A percentile compares a stretch with the other conserved stretches of the same genome.
Conservation (phyloP, 2,329 filamentous ascomycete genomes). For the Apiospora koreana region DNA sequence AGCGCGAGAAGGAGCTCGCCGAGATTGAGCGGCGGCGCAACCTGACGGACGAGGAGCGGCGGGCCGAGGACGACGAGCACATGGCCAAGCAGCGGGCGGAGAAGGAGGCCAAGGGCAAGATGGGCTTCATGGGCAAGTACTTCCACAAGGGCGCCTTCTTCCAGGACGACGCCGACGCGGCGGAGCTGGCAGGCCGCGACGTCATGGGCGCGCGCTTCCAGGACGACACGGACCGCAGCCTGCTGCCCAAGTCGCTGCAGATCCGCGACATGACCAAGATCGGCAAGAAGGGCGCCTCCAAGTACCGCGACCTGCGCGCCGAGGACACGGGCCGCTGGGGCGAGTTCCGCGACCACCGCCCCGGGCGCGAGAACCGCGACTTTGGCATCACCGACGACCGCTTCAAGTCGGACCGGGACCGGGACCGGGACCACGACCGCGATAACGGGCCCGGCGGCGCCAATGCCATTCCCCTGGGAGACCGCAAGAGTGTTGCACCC, state of each 20-base stretch:
- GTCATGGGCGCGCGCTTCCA: slow-evolving; percentile 82
- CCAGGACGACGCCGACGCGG: slow-evolving; percentile 74
- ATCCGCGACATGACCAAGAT: slow-evolving; percentile 91
- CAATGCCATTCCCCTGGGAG: slow-evolving; percentile 70
- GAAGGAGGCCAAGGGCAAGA: slow-evolving; percentile 74
- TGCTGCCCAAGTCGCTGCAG: slow-evolving; percentile 89
- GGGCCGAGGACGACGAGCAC: slow-evolving; percentile 79
- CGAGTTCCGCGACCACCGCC: slow-evolving; percentile 55
- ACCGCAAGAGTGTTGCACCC: slow-evolving; percentile 45
- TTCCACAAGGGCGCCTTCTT: slow-evolving; percentile 97
- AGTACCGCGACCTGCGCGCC: slow-evolving; percentile 82
- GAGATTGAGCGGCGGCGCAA: slow-evolving; percentile 88
- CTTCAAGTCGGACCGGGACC: slow-evolving; percentile 65
- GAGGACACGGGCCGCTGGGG: slow-evolving; percentile 94
- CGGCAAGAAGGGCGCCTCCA: slow-evolving; percentile 87
- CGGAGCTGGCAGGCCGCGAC: slow-evolving; percentile 77
- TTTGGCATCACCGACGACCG: slow-evolving; percentile 60
- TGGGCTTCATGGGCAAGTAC: slow-evolving; percentile 92
- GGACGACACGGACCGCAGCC: slow-evolving; percentile 83
- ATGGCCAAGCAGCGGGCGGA: slow-evolving; percentile 79
- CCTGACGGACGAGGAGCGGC: slow-evolving; percentile 82
- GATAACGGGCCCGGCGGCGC: slow-evolving; percentile 50
- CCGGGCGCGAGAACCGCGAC: slow-evolving; percentile 33
- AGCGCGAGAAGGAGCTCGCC: slow-evolving; percentile 79
- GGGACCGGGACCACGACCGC: slow-evolving; percentile 47